Evolutionary conservation across 179 eudicot species (phyloP).

Genomic region (Heliamphora pulchella): DNA sequence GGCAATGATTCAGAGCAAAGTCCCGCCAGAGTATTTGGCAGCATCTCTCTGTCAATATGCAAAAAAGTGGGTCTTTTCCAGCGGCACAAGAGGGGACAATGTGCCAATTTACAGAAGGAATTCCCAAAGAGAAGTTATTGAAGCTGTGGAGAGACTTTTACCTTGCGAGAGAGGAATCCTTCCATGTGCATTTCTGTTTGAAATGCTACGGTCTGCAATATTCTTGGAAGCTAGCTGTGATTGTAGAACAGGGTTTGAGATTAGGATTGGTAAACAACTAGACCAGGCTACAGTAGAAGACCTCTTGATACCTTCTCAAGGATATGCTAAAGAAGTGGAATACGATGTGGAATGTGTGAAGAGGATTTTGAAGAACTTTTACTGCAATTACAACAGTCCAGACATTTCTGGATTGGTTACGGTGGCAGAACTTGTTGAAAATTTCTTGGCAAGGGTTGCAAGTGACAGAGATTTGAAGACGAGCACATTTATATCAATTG

Average conservation of each 20-base stretch:
- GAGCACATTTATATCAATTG: constrained; percentile 33
- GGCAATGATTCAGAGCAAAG: constrained; percentile 32
- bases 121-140: constrained; percentile 39
- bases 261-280: constrained; percentile 53
- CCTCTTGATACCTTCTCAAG: constrained; percentile 44
- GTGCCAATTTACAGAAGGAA: constrained; percentile 15
- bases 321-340: constrained; percentile 32
- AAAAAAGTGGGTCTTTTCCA: constrained; percentile 27
- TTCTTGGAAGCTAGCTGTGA: constrained; percentile 26
- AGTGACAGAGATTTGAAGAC: constrained; percentile 36
- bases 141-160: constrained; percentile 45
- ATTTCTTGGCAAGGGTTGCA: constrained; percentile 51
- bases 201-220: constrained; percentile 40
- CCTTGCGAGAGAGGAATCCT: constrained; percentile 36
- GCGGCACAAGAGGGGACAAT: constrained; percentile 10
- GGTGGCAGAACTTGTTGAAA: constrained; percentile 62
- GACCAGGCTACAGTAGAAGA: constrained; percentile 42
- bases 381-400: constrained; percentile 24
- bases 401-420: constrained; percentile 24
- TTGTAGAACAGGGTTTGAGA: constrained; percentile 44
- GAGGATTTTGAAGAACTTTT: constrained; percentile 52
- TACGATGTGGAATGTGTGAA: constrained; percentile 42
- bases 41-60: constrained; percentile 46
- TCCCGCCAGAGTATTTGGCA: constrained; percentile 36
- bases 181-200: constrained; percentile 37